Evolutionary conservation across 176 grass and related monocot species (phyloP).

Genomic region (Elaeis guineensis): DNA sequence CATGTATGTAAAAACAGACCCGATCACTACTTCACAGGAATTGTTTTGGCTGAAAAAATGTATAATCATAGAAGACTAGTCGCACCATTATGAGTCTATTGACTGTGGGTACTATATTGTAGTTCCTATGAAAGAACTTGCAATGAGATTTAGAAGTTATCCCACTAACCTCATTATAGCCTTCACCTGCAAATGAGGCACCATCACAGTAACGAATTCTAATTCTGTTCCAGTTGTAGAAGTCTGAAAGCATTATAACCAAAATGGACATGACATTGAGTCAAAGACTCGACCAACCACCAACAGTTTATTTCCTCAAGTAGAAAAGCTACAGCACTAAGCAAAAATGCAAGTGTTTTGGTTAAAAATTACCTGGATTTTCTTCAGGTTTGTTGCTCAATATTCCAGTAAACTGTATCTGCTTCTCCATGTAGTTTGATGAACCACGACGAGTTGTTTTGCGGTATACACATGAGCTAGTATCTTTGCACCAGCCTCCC

Average conservation of each 20-base stretch:
- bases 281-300: no score
- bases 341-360: background rate
- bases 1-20: no score
- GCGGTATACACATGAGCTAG: slow-evolving; percentile 40
- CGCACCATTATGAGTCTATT: no score
- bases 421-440: slow-evolving; percentile 54
- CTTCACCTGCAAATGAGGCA: slow-evolving; percentile 70
- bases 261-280: background rate
- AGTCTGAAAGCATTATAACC: slow-evolving; percentile 35
- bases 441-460: slow-evolving; percentile 44
- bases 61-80: no score
- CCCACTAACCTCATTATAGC: slow-evolving; percentile 44
- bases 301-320: no score
- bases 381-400: slow-evolving; percentile 44
- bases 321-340: background rate
- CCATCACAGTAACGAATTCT: slow-evolving; percentile 84
- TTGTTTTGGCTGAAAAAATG: no score
- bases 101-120: no score
- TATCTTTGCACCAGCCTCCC: slow-evolving; percentile 82
- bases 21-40: no score
- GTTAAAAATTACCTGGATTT: slow-evolving; percentile 48
- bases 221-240: slow-evolving; percentile 96
- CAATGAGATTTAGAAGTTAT: background rate
- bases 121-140: no score
- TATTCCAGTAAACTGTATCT: slow-evolving; percentile 58